A percentile compares a stretch with the other conserved stretches of the same genome.
These are phyloP conservation scores for Aspergillus viridinutans DNA, from an alignment of 2,329 filamentous ascomycete genomes.

Conservation along the genomic window DNA sequence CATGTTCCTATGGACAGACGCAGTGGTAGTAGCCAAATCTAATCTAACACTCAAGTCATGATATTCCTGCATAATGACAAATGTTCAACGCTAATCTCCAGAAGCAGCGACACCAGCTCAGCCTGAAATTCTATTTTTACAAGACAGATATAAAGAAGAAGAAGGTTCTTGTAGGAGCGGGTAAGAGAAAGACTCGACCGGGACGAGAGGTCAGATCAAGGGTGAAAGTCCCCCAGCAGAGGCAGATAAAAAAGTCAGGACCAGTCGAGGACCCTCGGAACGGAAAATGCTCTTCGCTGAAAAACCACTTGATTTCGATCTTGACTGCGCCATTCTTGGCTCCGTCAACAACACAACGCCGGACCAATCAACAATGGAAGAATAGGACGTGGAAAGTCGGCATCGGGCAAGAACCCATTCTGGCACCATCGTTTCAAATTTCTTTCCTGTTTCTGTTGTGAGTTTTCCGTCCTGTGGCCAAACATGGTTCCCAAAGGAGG, in stretches of 20 bases:
- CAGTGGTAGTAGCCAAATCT: conserved; percentile 5
- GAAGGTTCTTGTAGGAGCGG: conserved; percentile 1
- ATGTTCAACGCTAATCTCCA: conserved; percentile 34
- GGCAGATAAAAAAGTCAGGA: conserved; percentile 11
- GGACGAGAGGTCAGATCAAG: conserved; percentile 13
- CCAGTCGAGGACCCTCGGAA: conserved; percentile 8
- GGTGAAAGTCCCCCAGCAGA: conserved; percentile 1
- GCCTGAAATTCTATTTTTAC: conserved; percentile 37
- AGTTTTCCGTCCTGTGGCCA: conserved; percentile 5
- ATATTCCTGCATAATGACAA: conserved; percentile 34
- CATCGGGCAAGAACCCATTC: conserved; percentile 15
- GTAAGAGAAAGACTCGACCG: conserved; percentile 8
- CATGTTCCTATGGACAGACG: not conserved
- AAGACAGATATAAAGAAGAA: conserved; percentile 23
- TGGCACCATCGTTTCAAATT: conserved; percentile 3
- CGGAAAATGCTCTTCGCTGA: conserved; percentile 19
- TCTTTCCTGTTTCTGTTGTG: conserved; percentile 5
- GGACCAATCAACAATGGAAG: conserved; percentile 30
- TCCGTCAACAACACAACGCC: conserved; percentile 34
- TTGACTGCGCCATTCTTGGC: conserved; percentile 30
- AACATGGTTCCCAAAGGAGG: conserved; percentile 11
- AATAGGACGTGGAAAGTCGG: conserved; percentile 23
- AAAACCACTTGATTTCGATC: conserved; percentile 27
- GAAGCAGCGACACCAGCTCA: conserved; percentile 22
- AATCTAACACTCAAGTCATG: conserved; percentile 23